phyloP scores from a whole-genome alignment of 768 basidiomycete genomes.

The Cystobasidium tubakii region DNA sequence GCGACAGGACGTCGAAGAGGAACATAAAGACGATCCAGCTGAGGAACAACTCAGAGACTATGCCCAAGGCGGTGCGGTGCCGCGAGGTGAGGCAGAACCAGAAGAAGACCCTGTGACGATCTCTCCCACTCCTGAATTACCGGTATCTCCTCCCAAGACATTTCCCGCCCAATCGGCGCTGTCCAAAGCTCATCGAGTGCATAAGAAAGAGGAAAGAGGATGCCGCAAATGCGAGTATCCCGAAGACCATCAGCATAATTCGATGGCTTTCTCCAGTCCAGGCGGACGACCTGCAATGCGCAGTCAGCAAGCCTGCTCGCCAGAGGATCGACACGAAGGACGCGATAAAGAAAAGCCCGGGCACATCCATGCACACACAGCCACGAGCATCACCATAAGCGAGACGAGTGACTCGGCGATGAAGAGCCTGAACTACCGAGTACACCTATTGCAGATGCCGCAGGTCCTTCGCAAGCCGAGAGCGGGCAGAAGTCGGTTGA shows the following conservation, averaged over 20 bases:
- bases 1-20: neutral
- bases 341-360: neutral
- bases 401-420: neutral
- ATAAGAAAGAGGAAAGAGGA: neutral
- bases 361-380: neutral
- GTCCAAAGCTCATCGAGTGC: neutral
- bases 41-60: neutral
- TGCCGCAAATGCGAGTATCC: neutral
- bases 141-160: neutral
- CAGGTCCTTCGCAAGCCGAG: neutral
- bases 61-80: neutral
- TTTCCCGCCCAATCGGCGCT: neutral
- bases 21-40: neutral
- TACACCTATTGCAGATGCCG: neutral
- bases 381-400: neutral
- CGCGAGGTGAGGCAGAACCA: neutral
- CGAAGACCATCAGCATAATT: neutral
- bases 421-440: neutral
- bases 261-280: neutral
- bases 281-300: neutral
- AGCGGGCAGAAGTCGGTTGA: neutral
- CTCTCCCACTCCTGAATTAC: neutral
- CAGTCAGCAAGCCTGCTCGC: neutral
- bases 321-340: neutral
- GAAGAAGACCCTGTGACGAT: neutral